Evolutionary conservation across 1,284 basidiomycete genomes (phyloP).

Genomic region (Papiliotrema flavescens): DNA sequence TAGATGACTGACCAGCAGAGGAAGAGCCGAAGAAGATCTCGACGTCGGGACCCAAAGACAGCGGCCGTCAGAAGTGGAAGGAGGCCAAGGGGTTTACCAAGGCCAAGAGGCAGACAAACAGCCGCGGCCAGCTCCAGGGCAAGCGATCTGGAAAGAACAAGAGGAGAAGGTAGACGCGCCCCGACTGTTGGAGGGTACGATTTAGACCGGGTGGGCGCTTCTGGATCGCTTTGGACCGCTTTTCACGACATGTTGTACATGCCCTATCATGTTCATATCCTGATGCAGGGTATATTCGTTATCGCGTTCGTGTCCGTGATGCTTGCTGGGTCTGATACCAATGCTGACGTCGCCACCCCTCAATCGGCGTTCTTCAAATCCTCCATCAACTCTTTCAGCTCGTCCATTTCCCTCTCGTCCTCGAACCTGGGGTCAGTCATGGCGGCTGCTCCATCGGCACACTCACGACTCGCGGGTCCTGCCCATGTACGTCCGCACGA

Average conservation of each 20-base stretch:
- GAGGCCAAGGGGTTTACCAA: constrained; percentile 44
- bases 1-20: constrained; percentile 9
- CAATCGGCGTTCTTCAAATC: constrained; percentile 46
- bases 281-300: constrained; percentile 2
- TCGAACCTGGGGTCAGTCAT: constrained; percentile 56
- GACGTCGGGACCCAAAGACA: constrained; percentile 43
- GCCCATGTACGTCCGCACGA: constrained; percentile 84
- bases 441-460: not conserved
- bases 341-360: not conserved
- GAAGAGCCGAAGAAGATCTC: constrained; percentile 40
- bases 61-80: constrained; percentile 48
- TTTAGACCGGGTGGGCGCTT: not conserved
- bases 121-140: constrained; percentile 29
- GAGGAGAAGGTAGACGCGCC: constrained; percentile 25
- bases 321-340: not conserved
- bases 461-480: constrained; percentile 51
- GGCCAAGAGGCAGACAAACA: constrained; percentile 37
- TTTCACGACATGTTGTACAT: constrained; percentile 4
- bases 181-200: no score
- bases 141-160: constrained; percentile 36
- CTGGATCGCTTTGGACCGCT: not conserved
- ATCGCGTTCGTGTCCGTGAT: not conserved
- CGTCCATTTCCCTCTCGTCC: constrained; percentile 78
- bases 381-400: constrained; percentile 57
- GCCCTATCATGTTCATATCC: not conserved